Percentiles rank a stretch among this genome's conserved stretches.
Evolutionary conservation across 805 yeast genomes (phyloP).

Genomic region (Saturnispora gosingensis): DNA sequence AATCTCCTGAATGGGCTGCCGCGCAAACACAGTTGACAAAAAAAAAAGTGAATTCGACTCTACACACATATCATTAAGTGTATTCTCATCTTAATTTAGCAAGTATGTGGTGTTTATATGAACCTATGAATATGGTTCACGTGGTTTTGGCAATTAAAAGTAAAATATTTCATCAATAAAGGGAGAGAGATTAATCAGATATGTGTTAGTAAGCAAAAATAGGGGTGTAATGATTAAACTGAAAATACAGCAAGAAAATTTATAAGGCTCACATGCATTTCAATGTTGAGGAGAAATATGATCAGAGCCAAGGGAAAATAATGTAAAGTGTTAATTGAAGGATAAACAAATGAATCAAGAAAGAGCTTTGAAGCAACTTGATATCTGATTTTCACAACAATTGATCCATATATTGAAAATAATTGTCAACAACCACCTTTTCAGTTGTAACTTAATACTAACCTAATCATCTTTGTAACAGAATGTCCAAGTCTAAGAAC

Average conservation of each 20-base stretch:
- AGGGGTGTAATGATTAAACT: background rate
- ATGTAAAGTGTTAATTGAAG: no score
- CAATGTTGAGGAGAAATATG: no score
- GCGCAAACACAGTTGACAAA: constrained; percentile 1
- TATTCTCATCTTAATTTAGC: constrained; percentile 5
- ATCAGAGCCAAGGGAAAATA: no score
- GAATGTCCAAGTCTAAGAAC: constrained; percentile 98
- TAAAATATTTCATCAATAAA: background rate
- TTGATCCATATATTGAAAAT: no score
- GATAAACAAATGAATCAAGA: no score
- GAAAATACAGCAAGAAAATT: no score
- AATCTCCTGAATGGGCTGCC: background rate
- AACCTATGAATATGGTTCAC: background rate
- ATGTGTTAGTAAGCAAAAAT: background rate
- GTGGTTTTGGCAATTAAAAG: background rate
- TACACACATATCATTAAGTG: background rate
- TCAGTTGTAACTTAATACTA: constrained; percentile 4
- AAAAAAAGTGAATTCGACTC: constrained; percentile 1
- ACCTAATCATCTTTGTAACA: background rate
- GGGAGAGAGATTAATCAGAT: background rate
- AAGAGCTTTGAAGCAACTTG: background rate
- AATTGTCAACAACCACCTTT: background rate
- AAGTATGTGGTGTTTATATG: constrained; percentile 1
- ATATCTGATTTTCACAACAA: background rate
- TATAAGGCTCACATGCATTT: no score